Evolutionary conservation across 352 stramenopile genomes (phyloP), one percentile per base, ranked within the genome.

Genomic region (Saprolegnia diclina): DNA sequence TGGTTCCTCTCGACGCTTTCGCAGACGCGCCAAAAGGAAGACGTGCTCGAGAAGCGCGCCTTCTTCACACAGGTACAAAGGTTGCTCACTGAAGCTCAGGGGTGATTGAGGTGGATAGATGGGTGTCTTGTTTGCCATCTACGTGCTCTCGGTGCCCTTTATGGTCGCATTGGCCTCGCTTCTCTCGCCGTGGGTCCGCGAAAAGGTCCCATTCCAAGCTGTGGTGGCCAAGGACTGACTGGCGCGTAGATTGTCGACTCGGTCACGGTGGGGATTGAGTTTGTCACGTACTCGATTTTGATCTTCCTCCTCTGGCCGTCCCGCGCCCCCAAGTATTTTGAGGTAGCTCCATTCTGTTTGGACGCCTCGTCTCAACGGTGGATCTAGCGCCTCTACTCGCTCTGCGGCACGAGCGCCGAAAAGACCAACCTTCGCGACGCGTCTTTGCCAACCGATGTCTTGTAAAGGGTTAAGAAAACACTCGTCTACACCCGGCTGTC

Each of bases 291-390:
- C 72, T 70, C 72, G n/a, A 71, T 78, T 1, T 79, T 92, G 61
- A 82, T 90, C 44, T 91, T 82, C 65, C 72, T 87, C 45, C 59
- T 92, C 21, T 92, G 82, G 82, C 80, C 84, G 10, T 83, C 81
- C 24, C 77, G 82, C 37, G 84, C 84, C 5, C 84, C 82, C 7
- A 76, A 76, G 19, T 91, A 89, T 72, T 92, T 92, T 64, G 84
- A 92, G 78, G 84, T 92, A 77, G n/a, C n/a, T n/a, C n/a, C 40
- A 72, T 38, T 22, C 5, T 16, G 16, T 48, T 6, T 5, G 18
- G 5, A 21, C 14, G 6, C 3, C 46, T 10, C 1, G 3, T 32
- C 26, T 21, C 26, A 18, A 44, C 21, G 3, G 13, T 24, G 0
- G 11, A 24, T 13, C 35, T 55, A 66, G 57, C 57, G 57, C 1